Conservation (phyloP, 2,329 filamentous ascomycete species). For the Ophiostoma sp. region DNA sequence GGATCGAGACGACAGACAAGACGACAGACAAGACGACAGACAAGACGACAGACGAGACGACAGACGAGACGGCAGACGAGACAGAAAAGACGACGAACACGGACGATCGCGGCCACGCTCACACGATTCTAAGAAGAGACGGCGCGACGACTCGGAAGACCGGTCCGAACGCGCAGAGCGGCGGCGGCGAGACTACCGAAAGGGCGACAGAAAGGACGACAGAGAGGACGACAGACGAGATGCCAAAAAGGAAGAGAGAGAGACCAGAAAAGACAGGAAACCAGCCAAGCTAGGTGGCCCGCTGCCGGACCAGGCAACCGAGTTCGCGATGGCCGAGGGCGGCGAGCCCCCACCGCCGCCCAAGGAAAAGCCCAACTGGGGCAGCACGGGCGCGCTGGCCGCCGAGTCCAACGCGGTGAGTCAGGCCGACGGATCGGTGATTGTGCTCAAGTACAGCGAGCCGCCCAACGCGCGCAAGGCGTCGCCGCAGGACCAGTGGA, state of each 20-base stretch:
- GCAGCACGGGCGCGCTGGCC: conserved; percentile 72
- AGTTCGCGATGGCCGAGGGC: conserved; percentile 49
- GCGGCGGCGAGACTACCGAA: conserved; percentile 12
- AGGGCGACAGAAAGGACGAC: not conserved
- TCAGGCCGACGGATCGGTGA: conserved; percentile 65
- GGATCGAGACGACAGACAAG: conserved; percentile 1
- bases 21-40: not conserved
- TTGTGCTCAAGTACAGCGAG: conserved; percentile 93
- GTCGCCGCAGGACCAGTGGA: conserved; percentile 71
- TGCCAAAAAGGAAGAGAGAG: not conserved
- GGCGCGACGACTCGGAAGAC: conserved; percentile 13
- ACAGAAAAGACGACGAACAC: not conserved
- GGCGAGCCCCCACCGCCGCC: conserved; percentile 42
- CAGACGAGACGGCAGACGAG: not conserved
- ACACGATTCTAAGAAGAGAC: not conserved
- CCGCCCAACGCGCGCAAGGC: conserved; percentile 89
- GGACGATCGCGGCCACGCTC: conserved; percentile 20
- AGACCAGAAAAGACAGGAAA: not conserved
- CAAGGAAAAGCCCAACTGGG: conserved; percentile 86
- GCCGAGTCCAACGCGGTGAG: conserved; percentile 75
- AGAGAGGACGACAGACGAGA: not conserved
- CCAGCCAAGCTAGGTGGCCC: conserved; percentile 37
- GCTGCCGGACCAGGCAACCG: conserved; percentile 54
- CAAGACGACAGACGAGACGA: not conserved
- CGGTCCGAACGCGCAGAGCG: not conserved